phyloP scores from a whole-genome alignment of 2,329 filamentous ascomycete species.

The Pyrenophora seminiperda region DNA sequence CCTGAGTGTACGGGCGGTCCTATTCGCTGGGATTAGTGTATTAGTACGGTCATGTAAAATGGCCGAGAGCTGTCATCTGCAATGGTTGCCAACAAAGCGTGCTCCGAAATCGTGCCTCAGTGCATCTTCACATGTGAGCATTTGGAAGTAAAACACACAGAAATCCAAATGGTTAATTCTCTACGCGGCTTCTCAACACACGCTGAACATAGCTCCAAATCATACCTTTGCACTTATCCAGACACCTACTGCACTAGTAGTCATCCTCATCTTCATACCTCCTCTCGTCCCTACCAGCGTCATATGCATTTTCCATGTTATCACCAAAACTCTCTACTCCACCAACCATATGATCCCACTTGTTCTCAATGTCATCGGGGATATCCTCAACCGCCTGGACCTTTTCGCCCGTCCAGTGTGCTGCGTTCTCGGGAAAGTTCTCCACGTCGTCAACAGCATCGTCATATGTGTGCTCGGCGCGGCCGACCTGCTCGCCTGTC shows the following conservation, averaged over 20 bases:
- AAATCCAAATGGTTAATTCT: too few relatives aligned
- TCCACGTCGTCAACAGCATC: slow-evolving; percentile 29
- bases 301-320: slow-evolving; percentile 32
- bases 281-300: slow-evolving; percentile 29
- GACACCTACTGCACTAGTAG: background rate
- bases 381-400: slow-evolving; percentile 34
- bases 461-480: slow-evolving; percentile 27
- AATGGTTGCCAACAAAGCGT: too few relatives aligned
- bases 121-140: too few relatives aligned
- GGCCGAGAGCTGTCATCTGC: too few relatives aligned
- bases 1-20: too few relatives aligned
- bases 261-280: slow-evolving; percentile 32
- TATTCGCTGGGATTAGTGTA: too few relatives aligned
- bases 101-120: too few relatives aligned
- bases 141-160: too few relatives aligned
- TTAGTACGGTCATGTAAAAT: too few relatives aligned
- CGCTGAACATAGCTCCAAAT: too few relatives aligned
- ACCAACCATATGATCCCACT: slow-evolving; percentile 28
- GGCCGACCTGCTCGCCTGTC: slow-evolving; percentile 33
- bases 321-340: slow-evolving; percentile 27
- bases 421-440: slow-evolving; percentile 33
- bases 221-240: too few relatives aligned
- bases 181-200: too few relatives aligned
- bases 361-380: slow-evolving; percentile 30
- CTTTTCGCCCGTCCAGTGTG: slow-evolving; percentile 30